A percentile compares a stretch with the other conserved stretches of the same genome.
Conservation (phyloP, 169 alveolate genomes). For the Theileria parva region DNA sequence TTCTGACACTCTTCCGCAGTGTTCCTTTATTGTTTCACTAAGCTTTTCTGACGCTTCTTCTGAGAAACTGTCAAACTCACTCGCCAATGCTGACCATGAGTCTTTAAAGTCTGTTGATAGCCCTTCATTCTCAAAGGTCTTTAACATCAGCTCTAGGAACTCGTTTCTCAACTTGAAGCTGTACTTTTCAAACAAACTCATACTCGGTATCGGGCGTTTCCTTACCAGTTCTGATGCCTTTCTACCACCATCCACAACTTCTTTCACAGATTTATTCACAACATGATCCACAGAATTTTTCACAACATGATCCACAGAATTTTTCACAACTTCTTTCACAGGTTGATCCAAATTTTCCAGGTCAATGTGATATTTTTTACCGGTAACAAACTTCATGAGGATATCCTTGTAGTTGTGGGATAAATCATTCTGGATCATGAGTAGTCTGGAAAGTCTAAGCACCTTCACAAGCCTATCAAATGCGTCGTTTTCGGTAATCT, state of each 20-base stretch:
- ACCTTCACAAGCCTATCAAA: conserved; percentile 7
- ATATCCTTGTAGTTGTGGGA: conserved; percentile 34
- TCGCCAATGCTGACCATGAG: conserved; percentile 8
- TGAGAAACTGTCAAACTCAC: not conserved
- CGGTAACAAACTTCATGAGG: conserved; percentile 3
- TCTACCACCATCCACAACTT: not conserved
- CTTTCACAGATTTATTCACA: too few relatives aligned
- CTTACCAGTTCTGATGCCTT: not conserved
- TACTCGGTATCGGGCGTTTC: conserved; percentile 1
- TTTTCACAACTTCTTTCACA: too few relatives aligned
- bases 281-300: not conserved
- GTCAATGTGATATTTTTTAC: not conserved
- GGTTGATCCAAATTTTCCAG: not conserved
- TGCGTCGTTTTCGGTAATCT: not conserved
- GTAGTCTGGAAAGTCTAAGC: conserved; percentile 22
- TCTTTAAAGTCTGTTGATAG: not conserved
- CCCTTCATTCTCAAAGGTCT: conserved; percentile 31
- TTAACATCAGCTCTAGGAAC: conserved; percentile 18
- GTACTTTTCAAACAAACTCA: not conserved
- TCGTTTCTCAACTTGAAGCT: not conserved
- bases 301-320: not conserved
- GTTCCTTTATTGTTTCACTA: conserved; percentile 11
- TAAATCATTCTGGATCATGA: conserved; percentile 39
- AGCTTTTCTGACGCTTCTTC: conserved; percentile 13
- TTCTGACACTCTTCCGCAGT: conserved; percentile 29